These are phyloP conservation scores for Yarrowia deformans DNA, from an alignment of 805 yeast genomes.

Conservation along the genomic window DNA sequence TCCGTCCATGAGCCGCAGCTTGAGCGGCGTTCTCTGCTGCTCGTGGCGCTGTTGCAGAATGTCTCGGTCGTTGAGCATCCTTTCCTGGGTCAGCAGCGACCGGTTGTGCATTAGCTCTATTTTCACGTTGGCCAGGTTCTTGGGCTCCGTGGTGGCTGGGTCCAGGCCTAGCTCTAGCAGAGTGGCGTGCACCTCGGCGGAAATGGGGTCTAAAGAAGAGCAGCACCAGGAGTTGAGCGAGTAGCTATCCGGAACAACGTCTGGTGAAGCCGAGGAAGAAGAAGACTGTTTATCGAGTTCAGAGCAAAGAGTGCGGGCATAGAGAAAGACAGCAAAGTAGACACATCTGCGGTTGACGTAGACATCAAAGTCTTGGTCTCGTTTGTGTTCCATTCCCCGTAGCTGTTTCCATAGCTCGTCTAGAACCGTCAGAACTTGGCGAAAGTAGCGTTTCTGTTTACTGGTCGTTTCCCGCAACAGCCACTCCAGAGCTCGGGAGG, in stretches of 20 bases:
- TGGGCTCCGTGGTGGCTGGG: slow-evolving; percentile 10
- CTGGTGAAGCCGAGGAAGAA: not conserved
- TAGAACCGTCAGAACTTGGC: slow-evolving; percentile 1
- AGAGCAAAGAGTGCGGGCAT: not conserved
- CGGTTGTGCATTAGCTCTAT: slow-evolving; percentile 24
- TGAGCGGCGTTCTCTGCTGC: slow-evolving; percentile 15
- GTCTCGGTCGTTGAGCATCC: slow-evolving; percentile 16
- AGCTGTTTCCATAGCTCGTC: slow-evolving; percentile 12
- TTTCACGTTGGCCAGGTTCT: slow-evolving; percentile 18
- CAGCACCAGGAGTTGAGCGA: slow-evolving; percentile 28
- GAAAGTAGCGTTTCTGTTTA: slow-evolving; percentile 18
- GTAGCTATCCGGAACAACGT: too few species aligned
- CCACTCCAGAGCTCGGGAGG: not conserved
- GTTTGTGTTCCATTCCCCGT: not conserved
- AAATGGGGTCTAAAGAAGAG: slow-evolving; percentile 11
- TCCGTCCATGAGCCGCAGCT: slow-evolving; percentile 20
- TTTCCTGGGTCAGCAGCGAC: not conserved
- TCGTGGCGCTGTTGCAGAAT: slow-evolving; percentile 21
- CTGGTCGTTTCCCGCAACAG: not conserved
- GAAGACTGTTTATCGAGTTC: not conserved
- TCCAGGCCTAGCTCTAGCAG: slow-evolving; percentile 10
- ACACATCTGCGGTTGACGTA: slow-evolving; percentile 18
- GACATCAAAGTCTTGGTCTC: slow-evolving; percentile 7
- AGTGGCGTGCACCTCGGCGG: not conserved
- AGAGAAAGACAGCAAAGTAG: slow-evolving; percentile 24